A percentile compares a stretch with the other conserved stretches of the same genome.
Evolutionary conservation across 140 eudicot genomes (phyloP).

Genomic region (Flaveria floridana): DNA sequence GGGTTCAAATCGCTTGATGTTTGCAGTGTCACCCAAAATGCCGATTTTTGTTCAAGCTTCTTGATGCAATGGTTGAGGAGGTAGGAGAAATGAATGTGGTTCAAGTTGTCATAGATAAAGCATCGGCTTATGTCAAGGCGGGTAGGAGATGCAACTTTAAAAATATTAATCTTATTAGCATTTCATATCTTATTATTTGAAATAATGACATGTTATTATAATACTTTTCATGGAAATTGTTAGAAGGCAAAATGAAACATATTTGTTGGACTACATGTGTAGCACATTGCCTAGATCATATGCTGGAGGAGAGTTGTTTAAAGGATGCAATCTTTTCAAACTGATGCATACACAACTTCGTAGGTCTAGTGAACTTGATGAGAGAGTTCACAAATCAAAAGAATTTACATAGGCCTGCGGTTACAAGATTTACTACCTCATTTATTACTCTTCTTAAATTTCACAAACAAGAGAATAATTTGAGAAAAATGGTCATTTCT

Average conservation of each 20-base stretch:
- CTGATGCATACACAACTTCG: background rate
- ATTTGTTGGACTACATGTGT: constrained; percentile 28
- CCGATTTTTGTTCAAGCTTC: background rate
- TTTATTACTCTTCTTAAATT: background rate
- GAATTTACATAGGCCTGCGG: background rate
- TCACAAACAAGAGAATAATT: constrained; percentile 11
- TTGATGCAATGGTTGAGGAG: constrained; percentile 23
- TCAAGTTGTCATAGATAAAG: constrained; percentile 27
- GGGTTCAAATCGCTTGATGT: constrained; percentile 26
- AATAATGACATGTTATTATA: too few species aligned
- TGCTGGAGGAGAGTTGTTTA: constrained; percentile 15
- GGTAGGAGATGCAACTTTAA: background rate
- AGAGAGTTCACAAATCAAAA: background rate
- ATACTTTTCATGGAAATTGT: constrained; percentile 23
- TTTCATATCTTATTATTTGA: too few species aligned
- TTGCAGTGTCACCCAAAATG: constrained; percentile 10
- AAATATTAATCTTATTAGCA: too few species aligned
- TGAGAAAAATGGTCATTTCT: background rate
- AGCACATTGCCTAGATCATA: constrained; percentile 17
- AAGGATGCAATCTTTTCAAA: background rate
- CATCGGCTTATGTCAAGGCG: background rate
- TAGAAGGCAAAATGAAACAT: constrained; percentile 7
- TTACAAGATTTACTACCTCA: background rate
- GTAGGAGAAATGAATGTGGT: constrained; percentile 27
- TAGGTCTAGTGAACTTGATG: background rate